These are phyloP conservation scores for Lecanicillium sp. DNA, from an alignment of 2,329 filamentous ascomycete genomes.

Conservation along the genomic window DNA sequence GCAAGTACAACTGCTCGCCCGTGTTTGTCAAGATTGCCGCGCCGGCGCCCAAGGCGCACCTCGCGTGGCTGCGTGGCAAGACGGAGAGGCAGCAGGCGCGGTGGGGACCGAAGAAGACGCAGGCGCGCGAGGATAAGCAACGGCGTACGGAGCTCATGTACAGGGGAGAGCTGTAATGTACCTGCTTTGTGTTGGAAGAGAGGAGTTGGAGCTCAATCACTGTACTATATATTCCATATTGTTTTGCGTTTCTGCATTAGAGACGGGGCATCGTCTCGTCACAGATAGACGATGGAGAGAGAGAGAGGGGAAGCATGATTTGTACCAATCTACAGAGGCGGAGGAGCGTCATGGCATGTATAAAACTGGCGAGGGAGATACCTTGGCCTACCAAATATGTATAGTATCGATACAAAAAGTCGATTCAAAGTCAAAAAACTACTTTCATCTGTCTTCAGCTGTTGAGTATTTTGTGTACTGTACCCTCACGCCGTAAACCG, in stretches of 20 bases:
- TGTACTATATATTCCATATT: slow-evolving; percentile 6
- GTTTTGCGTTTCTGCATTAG: background rate
- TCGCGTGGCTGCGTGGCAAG: slow-evolving; percentile 34
- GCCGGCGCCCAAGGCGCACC: slow-evolving; percentile 40
- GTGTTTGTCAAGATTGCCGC: slow-evolving; percentile 53
- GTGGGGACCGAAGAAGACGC: slow-evolving; percentile 49
- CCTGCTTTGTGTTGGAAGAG: background rate
- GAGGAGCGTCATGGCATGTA: too few relatives aligned
- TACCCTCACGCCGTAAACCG: too few relatives aligned
- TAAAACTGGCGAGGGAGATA: too few relatives aligned
- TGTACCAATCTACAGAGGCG: background rate
- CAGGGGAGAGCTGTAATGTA: slow-evolving; percentile 39
- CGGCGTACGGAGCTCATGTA: slow-evolving; percentile 47
- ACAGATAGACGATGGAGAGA: background rate
- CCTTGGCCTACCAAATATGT: background rate
- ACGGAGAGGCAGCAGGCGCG: slow-evolving; percentile 40
- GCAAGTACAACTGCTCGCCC: slow-evolving; percentile 46
- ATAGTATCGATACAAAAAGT: background rate
- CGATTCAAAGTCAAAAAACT: background rate
- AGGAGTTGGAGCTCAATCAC: slow-evolving; percentile 1
- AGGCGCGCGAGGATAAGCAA: slow-evolving; percentile 47
- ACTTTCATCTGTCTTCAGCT: too few relatives aligned
- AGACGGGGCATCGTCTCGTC: too few relatives aligned
- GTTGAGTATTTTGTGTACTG: too few relatives aligned
- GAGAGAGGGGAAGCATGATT: background rate